A percentile compares a stretch with the other conserved stretches of the same genome.
phyloP scores from a whole-genome alignment of 768 basidiomycete genomes.

The Leccinum boreale region DNA sequence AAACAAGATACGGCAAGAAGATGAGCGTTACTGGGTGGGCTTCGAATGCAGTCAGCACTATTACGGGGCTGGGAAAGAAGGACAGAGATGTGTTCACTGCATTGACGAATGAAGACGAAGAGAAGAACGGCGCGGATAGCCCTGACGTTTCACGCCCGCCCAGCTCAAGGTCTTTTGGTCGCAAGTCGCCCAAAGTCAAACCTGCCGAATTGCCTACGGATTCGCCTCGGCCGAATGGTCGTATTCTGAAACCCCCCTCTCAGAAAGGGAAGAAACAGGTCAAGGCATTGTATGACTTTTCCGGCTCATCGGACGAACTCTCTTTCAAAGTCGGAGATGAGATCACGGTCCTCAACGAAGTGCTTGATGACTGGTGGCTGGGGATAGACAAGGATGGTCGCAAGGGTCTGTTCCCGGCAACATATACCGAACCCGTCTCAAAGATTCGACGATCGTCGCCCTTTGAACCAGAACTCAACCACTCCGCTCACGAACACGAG shows the following conservation, averaged over 20 bases:
- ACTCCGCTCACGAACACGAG: constrained; percentile 11
- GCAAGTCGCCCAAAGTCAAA: constrained; percentile 28
- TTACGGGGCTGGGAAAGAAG: constrained; percentile 56
- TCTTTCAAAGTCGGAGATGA: constrained; percentile 71
- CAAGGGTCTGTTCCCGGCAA: constrained; percentile 78
- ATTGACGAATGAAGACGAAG: constrained; percentile 45
- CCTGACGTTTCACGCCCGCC: constrained; percentile 32
- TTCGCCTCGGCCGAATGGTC: constrained; percentile 28
- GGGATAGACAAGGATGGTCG: constrained; percentile 63
- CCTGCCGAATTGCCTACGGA: constrained; percentile 21
- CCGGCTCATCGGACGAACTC: constrained; percentile 74
- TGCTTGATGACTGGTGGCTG: constrained; percentile 90
- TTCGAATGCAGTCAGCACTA: constrained; percentile 58
- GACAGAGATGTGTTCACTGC: constrained; percentile 61
- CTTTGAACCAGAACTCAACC: constrained; percentile 30
- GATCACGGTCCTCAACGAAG: constrained; percentile 74
- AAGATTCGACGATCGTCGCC: constrained; percentile 26
- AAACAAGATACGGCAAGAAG: constrained; percentile 38
- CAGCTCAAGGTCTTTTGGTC: constrained; percentile 33
- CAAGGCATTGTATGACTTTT: constrained; percentile 73
- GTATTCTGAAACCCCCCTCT: constrained; percentile 51
- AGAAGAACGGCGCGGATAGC: constrained; percentile 20
- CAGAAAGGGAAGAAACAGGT: constrained; percentile 52
- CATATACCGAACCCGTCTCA: constrained; percentile 56
- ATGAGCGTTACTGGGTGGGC: constrained; percentile 51